These are phyloP conservation scores for Neofusicoccum parvum DNA, from an alignment of 2,329 filamentous ascomycete species.

Conservation along the genomic window DNA sequence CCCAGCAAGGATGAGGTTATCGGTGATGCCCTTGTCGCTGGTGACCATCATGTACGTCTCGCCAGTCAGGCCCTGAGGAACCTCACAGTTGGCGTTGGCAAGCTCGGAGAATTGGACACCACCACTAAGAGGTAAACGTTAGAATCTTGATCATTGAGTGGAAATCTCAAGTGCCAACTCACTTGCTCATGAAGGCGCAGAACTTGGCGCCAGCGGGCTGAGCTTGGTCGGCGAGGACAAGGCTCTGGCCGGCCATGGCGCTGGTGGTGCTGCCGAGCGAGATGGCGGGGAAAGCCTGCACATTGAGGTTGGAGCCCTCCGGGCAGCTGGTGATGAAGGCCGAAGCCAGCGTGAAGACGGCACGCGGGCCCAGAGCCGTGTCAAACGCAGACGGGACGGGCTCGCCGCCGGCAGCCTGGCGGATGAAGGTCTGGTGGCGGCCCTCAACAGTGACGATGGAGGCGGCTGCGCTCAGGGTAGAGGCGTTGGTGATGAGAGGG, in stretches of 20 bases:
- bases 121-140: conserved; percentile 28
- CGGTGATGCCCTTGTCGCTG: conserved; percentile 43
- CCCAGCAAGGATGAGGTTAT: conserved; percentile 64
- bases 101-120: conserved; percentile 58
- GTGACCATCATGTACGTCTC: conserved; percentile 70
- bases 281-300: conserved; percentile 64
- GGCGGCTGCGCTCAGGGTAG: conserved; percentile 66
- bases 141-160: conserved; percentile 22
- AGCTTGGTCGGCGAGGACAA: conserved; percentile 40
- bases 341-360: conserved; percentile 73
- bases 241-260: conserved; percentile 34
- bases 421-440: conserved; percentile 73
- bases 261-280: conserved; percentile 40
- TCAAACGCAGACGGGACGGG: conserved; percentile 72
- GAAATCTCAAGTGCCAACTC: conserved; percentile 37
- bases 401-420: conserved; percentile 58
- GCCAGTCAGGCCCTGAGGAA: conserved; percentile 65
- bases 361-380: conserved; percentile 66
- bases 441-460: conserved; percentile 74
- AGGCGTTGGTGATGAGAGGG: conserved; percentile 61
- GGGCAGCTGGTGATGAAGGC: conserved; percentile 74
- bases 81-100: conserved; percentile 57
- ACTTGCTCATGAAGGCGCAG: conserved; percentile 69
- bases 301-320: conserved; percentile 61
- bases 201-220: conserved; percentile 52